These are phyloP conservation scores for Venturia pyrina DNA, from an alignment of 2,329 filamentous ascomycete genomes.

Conservation along the genomic window DNA sequence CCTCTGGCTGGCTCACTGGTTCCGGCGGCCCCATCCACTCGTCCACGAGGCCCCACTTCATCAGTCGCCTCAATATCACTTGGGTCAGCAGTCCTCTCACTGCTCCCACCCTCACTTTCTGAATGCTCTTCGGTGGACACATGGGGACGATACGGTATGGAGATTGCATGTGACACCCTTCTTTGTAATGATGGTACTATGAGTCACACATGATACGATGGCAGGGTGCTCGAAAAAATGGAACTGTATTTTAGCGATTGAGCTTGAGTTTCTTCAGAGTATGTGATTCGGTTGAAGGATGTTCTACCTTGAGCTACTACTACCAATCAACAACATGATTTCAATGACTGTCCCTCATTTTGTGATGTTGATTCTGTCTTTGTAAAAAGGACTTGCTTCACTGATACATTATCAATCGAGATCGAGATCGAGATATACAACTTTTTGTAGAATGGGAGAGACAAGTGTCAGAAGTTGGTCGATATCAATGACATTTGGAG, in stretches of 20 bases:
- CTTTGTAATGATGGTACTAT: background rate
- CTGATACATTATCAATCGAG: no score
- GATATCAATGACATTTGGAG: no score
- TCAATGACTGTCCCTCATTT: no score
- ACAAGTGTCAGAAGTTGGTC: no score
- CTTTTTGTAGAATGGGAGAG: no score
- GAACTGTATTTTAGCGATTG: background rate
- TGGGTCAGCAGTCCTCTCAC: background rate
- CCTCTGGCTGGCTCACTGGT: background rate
- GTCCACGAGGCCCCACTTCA: background rate
- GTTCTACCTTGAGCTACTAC: no score
- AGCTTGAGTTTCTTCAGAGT: background rate
- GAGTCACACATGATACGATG: background rate
- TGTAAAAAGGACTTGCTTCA: no score
- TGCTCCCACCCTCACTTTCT: background rate
- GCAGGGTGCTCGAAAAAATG: background rate
- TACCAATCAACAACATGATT: no score
- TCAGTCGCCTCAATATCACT: background rate
- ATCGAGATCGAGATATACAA: no score
- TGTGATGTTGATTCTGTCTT: no score
- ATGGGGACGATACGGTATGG: background rate
- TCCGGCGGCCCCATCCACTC: background rate
- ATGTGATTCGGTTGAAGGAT: no score
- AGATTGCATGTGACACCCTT: background rate
- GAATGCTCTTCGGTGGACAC: background rate